Evolutionary conservation across 2,329 filamentous ascomycete genomes (phyloP).

Genomic region (Pseudogymnoascus sp.): DNA sequence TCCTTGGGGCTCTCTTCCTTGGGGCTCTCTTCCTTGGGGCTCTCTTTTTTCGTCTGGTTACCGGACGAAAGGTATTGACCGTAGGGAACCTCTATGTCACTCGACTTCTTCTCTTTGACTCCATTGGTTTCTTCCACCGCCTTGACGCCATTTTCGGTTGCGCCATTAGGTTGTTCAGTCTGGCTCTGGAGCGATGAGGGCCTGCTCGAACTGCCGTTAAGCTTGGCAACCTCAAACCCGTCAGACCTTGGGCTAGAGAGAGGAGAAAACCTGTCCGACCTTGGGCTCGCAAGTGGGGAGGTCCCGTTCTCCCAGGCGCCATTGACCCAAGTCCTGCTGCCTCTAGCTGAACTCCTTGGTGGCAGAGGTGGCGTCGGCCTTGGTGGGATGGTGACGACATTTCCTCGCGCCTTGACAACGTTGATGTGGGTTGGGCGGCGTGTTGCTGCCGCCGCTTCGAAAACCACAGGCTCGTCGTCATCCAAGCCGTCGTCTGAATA

Average conservation of each 20-base stretch:
- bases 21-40: background rate
- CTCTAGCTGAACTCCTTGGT: conserved; percentile 58
- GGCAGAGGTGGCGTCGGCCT: conserved; percentile 68
- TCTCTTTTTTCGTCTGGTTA: background rate
- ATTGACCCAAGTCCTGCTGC: conserved; percentile 15
- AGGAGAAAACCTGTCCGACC: conserved; percentile 9
- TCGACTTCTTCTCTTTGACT: background rate
- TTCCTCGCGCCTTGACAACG: conserved; percentile 52
- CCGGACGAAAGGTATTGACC: background rate
- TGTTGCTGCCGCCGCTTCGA: conserved; percentile 53
- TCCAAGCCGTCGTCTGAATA: conserved; percentile 42
- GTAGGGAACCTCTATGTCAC: background rate
- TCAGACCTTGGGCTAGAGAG: conserved; percentile 5
- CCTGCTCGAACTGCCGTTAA: background rate
- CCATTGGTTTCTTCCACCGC: background rate
- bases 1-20: background rate
- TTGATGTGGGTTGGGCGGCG: conserved; percentile 37
- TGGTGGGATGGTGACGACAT: conserved; percentile 78
- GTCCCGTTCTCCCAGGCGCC: conserved; percentile 20
- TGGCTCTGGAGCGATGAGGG: background rate
- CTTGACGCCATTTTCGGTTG: background rate
- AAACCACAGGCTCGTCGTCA: conserved; percentile 57
- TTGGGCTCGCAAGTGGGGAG: conserved; percentile 2
- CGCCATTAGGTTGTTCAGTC: background rate
- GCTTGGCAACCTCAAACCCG: conserved; percentile 2